Percentiles rank a stretch among this genome's conserved stretches.
Evolutionary conservation across 2,329 filamentous ascomycete genomes (phyloP).

Genomic region (Grosmannia penicillata): DNA sequence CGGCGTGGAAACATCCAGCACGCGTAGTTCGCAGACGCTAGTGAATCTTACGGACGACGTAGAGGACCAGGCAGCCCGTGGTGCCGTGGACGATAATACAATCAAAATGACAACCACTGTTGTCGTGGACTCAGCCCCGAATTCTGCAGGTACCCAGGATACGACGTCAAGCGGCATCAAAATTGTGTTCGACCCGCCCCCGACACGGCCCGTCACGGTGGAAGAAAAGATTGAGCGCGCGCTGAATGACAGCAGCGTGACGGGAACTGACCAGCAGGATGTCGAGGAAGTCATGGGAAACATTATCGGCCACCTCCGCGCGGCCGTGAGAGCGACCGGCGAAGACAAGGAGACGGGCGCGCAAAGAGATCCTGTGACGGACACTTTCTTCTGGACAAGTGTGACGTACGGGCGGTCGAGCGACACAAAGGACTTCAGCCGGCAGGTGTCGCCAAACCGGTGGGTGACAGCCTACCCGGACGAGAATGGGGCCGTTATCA

Average conservation of each 20-base stretch:
- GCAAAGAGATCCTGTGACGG: constrained; percentile 67
- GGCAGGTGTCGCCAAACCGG: constrained; percentile 39
- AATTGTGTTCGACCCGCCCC: constrained; percentile 8
- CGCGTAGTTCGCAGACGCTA: constrained; percentile 35
- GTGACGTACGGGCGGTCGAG: constrained; percentile 44
- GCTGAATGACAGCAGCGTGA: constrained; percentile 29
- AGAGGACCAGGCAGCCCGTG: constrained; percentile 19
- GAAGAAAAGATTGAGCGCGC: constrained; percentile 31
- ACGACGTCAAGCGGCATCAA: neutral
- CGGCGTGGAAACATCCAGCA: constrained; percentile 27
- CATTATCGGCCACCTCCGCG: constrained; percentile 79
- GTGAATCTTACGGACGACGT: constrained; percentile 27
- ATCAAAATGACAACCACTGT: too few species aligned
- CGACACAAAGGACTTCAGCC: constrained; percentile 25
- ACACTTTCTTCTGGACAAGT: constrained; percentile 50
- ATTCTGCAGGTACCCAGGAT: neutral
- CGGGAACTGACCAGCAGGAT: constrained; percentile 67
- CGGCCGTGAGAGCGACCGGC: constrained; percentile 62
- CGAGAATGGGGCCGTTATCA: constrained; percentile 26
- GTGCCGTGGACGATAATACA: neutral
- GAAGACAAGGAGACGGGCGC: constrained; percentile 49
- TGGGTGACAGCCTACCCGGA: constrained; percentile 46
- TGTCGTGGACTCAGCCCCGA: too few species aligned
- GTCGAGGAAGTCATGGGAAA: constrained; percentile 93
- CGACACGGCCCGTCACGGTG: constrained; percentile 13